Conservation (phyloP, 192 early-diverging fungal species). For the Mortierella claussenii region DNA sequence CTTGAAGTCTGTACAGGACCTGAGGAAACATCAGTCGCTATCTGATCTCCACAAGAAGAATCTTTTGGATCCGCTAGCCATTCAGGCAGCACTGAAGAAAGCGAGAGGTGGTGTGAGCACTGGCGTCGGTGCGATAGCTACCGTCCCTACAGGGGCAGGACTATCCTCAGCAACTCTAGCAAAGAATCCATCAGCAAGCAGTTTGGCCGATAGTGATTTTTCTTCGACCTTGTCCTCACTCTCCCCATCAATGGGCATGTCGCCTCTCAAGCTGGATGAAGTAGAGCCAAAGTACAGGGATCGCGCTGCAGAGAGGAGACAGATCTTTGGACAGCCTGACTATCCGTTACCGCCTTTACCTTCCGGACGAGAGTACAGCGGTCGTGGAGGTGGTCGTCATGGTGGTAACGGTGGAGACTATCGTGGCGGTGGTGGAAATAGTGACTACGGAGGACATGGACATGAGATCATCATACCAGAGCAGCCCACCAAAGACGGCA, state of each 20-base stretch:
- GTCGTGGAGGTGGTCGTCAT: conserved; percentile 12
- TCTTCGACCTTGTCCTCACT: too few relatives aligned
- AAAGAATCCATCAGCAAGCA: neutral
- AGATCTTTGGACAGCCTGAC: conserved; percentile 68
- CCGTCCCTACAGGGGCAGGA: neutral
- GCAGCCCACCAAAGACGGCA: conserved; percentile 57
- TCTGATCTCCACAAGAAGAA: conserved; percentile 70
- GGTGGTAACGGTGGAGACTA: neutral
- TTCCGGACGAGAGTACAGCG: conserved; percentile 12
- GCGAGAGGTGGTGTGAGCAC: conserved; percentile 6
- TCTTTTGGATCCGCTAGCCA: conserved; percentile 15
- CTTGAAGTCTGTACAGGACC: conserved; percentile 59
- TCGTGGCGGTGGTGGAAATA: neutral
- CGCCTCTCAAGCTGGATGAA: neutral
- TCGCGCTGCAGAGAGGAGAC: conserved; percentile 71
- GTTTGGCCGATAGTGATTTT: neutral
- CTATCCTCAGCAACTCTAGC: neutral
- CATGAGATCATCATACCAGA: conserved; percentile 34
- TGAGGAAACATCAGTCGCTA: conserved; percentile 63
- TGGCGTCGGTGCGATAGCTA: neutral
- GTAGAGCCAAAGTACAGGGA: conserved; percentile 64
- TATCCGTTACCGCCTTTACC: conserved; percentile 42
- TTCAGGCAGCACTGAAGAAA: conserved; percentile 28
- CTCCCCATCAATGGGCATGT: neutral
- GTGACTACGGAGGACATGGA: too few relatives aligned